Conservation (phyloP, 2,329 filamentous ascomycete species). For the Pseudocercospora macadamiae region DNA sequence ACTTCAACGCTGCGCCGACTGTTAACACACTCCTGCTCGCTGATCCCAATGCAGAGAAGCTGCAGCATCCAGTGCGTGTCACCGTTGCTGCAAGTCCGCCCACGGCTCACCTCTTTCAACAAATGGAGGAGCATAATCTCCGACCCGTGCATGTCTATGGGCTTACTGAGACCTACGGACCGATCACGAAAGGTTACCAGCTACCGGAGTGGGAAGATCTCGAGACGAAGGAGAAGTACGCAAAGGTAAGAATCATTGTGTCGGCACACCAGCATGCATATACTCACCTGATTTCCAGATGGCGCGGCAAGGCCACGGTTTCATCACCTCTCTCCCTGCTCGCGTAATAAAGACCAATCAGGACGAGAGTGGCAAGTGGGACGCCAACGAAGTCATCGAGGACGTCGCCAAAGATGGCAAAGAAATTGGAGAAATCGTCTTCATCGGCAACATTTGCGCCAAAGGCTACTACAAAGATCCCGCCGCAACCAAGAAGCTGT, state of each 20-base stretch:
- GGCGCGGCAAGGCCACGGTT: conserved; percentile 93
- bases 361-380: conserved; percentile 44
- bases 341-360: conserved; percentile 81
- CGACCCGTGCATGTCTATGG: conserved; percentile 94
- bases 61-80: conserved; percentile 77
- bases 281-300: conserved; percentile 52
- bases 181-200: conserved; percentile 90
- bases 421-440: conserved; percentile 83
- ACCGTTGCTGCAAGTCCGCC: conserved; percentile 93
- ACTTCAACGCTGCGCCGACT: conserved; percentile 94
- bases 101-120: conserved; percentile 85
- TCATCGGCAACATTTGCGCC: conserved; percentile 87
- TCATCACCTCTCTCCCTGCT: conserved; percentile 77
- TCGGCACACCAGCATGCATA: neutral
- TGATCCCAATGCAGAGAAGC: conserved; percentile 69
- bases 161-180: conserved; percentile 84
- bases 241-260: conserved; percentile 45
- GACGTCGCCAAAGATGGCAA: conserved; percentile 71
- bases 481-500: conserved; percentile 83
- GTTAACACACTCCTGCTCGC: conserved; percentile 93
- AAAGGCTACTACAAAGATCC: conserved; percentile 91
- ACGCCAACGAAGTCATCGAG: conserved; percentile 58
- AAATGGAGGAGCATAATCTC: conserved; percentile 87
- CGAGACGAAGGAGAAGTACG: conserved; percentile 75
- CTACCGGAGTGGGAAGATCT: conserved; percentile 83